phyloP scores from a whole-genome alignment of 2,329 filamentous ascomycete species.

The Aspergillus piperis region DNA sequence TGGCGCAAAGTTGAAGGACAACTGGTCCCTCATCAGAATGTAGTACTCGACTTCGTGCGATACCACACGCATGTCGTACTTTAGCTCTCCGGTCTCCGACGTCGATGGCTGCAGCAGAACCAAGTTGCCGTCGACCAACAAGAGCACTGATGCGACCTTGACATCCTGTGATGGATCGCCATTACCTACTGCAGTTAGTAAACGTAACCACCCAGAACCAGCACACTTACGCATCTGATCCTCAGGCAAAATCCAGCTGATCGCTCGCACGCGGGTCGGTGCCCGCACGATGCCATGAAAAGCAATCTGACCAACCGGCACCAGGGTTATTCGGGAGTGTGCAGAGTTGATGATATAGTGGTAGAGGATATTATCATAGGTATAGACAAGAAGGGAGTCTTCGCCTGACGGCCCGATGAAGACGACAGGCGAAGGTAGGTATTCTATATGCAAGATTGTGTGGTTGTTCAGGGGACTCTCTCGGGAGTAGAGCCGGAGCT shows the following conservation, averaged over 20 bases:
- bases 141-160: constrained; percentile 86
- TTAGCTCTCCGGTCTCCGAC: constrained; percentile 78
- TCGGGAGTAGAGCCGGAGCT: constrained; percentile 87
- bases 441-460: constrained; percentile 73
- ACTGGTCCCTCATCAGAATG: constrained; percentile 85
- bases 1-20: constrained; percentile 50
- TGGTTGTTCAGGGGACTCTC: constrained; percentile 75
- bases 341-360: constrained; percentile 85
- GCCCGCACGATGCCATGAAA: constrained; percentile 96
- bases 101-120: constrained; percentile 86
- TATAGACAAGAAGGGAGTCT: constrained; percentile 94
- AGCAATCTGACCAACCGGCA: constrained; percentile 96
- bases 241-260: constrained; percentile 95
- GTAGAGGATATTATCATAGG: constrained; percentile 92
- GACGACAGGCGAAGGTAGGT: constrained; percentile 81
- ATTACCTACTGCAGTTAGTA: constrained; percentile 54
- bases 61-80: constrained; percentile 97
- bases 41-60: constrained; percentile 97
- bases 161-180: constrained; percentile 97
- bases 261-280: constrained; percentile 83
- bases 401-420: constrained; percentile 85
- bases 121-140: constrained; percentile 96
- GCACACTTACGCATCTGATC: constrained; percentile 68
- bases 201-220: neutral
- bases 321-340: constrained; percentile 70